These are phyloP conservation scores for Ceriops zippeliana DNA, from an alignment of 345 rosid species.

Conservation along the genomic window DNA sequence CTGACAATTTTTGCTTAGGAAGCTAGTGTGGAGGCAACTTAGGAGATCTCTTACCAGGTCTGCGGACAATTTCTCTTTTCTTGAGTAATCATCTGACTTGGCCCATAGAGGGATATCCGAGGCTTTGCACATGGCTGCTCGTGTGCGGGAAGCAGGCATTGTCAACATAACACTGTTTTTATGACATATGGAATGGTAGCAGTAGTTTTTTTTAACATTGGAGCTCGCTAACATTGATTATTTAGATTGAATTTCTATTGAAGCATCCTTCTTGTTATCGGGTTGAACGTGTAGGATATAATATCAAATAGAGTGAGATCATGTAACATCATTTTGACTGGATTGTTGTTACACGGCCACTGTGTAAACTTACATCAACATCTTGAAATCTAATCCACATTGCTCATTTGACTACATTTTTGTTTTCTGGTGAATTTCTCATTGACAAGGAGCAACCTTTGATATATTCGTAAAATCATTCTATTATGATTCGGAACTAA, in stretches of 20 bases:
- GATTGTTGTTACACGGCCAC: too few relatives aligned
- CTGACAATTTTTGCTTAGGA: neutral
- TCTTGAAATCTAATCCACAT: too few relatives aligned
- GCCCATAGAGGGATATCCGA: neutral
- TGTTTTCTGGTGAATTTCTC: too few relatives aligned
- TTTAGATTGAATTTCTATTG: slow-evolving; percentile 1
- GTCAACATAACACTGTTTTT: neutral
- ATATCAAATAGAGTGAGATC: neutral
- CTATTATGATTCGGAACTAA: too few relatives aligned
- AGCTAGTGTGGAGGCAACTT: slow-evolving; percentile 5
- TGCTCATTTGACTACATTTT: too few relatives aligned
- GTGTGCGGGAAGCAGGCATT: neutral
- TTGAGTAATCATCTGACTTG: neutral
- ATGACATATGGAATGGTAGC: neutral
- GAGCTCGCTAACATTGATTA: neutral
- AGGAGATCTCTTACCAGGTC: slow-evolving; percentile 14
- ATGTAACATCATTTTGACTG: too few relatives aligned
- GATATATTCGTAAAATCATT: too few relatives aligned
- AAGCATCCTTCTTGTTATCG: neutral
- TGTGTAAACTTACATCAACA: too few relatives aligned
- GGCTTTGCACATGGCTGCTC: neutral
- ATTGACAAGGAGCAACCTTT: too few relatives aligned
- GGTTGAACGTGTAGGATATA: neutral
- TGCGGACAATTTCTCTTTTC: slow-evolving; percentile 4
- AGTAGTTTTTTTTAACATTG: neutral